Evolutionary conservation across 352 stramenopile species (phyloP), one percentile per base, ranked within the genome.

Genomic region (Phytopythium mirpurense): DNA sequence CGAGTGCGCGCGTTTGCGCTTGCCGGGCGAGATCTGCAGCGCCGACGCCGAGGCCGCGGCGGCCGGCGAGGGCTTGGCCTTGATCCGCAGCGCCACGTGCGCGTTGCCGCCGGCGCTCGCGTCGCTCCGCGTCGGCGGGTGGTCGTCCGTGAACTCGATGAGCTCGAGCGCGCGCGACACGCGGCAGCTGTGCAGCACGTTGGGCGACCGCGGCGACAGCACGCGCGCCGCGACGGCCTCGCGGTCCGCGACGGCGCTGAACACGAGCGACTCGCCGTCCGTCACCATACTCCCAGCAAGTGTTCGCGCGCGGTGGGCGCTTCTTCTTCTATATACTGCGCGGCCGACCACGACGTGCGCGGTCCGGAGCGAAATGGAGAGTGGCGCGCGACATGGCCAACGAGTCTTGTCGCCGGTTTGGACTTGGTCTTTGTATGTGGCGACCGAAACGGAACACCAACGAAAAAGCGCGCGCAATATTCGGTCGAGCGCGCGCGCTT

Each of bases 1-100:
- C 53, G 64, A 83, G 42, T 71, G 73, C 52, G 78, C 67, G 18
- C 78, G 74, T 62, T 88, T 88, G 51, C 78, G 78, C 67, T 85
- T 86, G 65, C 56, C 38, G 67, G 71, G 74, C 35, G 34, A 44
- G 19, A 42, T 45, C 40, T 45, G 32, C n/a, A 42, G 34, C 47
- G 32, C 34, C 29, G 47, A n/a, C n/a, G n/a, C n/a, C n/a, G n/a
- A n/a, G n/a, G n/a, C 19, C 12, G 26, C 23, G 16, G 29, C 31
- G 10, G 47, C 10, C 5, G 56, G n/a, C 47, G 50, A 23, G 16
- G 61, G 24, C 21, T 57, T 43, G 18, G 42, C 48, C 42, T 51
- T 38, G n/a, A 52, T 29, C 29, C 29, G 46, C 31, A 52, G 46
- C 31, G 46, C 46, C 46, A 31, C 46, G 46, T 31, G 46, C 27